Percentiles rank a stretch among this genome's conserved stretches.
phyloP scores from a whole-genome alignment of 306 rosid species.

The Senna siamea region DNA sequence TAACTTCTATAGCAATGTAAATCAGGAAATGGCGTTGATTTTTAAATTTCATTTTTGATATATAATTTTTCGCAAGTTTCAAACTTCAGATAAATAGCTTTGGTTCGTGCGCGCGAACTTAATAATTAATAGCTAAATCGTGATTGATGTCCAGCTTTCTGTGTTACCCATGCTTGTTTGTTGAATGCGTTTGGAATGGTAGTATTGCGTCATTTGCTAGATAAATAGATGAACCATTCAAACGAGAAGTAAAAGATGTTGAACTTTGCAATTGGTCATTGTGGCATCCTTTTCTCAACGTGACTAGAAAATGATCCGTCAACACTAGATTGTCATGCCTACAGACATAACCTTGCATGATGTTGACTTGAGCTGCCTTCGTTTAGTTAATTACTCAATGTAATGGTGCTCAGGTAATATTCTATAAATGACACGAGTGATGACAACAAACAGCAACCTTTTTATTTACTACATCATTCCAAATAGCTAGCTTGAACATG shows the following conservation, averaged over 20 bases:
- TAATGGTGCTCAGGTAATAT: too few species aligned
- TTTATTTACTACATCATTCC: neutral
- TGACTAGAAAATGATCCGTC: neutral
- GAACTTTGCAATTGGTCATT: neutral
- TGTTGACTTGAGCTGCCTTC: neutral
- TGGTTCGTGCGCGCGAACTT: too few species aligned
- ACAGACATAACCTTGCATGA: neutral
- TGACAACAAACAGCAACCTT: neutral
- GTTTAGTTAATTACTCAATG: neutral
- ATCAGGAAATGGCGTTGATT: neutral
- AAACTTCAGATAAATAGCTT: neutral
- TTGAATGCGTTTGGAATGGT: neutral
- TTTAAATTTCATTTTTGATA: neutral
- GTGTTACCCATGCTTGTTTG: neutral
- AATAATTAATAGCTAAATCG: too few species aligned
- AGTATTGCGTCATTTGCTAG: neutral
- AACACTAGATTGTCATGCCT: neutral
- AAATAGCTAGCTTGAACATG: neutral
- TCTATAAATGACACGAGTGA: too few species aligned
- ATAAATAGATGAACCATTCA: neutral
- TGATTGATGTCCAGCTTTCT: neutral
- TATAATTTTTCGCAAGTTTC: neutral
- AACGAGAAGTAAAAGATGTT: neutral
- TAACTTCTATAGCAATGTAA: neutral
- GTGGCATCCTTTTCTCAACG: neutral